phyloP scores from a whole-genome alignment of 2,329 filamentous ascomycete species.

The Fusarium sp. region DNA sequence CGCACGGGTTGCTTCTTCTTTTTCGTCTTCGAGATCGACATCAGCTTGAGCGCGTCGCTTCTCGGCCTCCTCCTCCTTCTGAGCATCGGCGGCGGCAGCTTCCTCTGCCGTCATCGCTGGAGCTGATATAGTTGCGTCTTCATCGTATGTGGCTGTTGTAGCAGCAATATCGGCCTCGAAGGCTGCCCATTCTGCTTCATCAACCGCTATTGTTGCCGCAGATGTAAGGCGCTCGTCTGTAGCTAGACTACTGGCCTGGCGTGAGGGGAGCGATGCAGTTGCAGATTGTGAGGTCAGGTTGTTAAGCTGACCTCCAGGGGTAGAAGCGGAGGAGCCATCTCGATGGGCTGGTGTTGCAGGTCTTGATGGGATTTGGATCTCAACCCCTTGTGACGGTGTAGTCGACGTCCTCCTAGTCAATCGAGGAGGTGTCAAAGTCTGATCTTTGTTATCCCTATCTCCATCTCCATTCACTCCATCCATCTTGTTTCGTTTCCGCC shows the following conservation, averaged over 20 bases:
- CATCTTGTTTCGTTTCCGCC: conserved; percentile 58
- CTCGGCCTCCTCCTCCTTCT: conserved; percentile 60
- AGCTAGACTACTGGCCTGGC: conserved; percentile 38
- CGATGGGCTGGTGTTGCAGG: conserved; percentile 66
- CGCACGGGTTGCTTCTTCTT: conserved; percentile 77
- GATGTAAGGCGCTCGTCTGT: conserved; percentile 28
- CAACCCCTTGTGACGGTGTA: conserved; percentile 64
- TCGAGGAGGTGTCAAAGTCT: conserved; percentile 52
- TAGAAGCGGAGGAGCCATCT: conserved; percentile 55
- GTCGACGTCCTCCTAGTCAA: conserved; percentile 59
- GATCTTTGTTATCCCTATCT: conserved; percentile 35
- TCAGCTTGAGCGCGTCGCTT: conserved; percentile 65
- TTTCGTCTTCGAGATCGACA: conserved; percentile 69
- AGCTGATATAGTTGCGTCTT: conserved; percentile 72
- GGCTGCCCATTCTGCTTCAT: conserved; percentile 86
- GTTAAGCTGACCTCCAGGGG: conserved; percentile 43
- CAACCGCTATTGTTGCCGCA: conserved; percentile 47
- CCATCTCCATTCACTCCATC: conserved; percentile 43
- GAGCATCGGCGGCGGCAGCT: conserved; percentile 62
- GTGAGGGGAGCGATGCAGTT: conserved; percentile 45
- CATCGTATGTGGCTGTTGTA: conserved; percentile 48
- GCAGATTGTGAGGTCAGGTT: conserved; percentile 18
- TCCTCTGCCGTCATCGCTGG: conserved; percentile 73
- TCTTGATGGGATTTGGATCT: conserved; percentile 70
- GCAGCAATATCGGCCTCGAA: conserved; percentile 84